A percentile compares a stretch with the other conserved stretches of the same genome.
phyloP scores from a whole-genome alignment of 139 green algal species.

The Auxenochlorella pyrenoidosa region DNA sequence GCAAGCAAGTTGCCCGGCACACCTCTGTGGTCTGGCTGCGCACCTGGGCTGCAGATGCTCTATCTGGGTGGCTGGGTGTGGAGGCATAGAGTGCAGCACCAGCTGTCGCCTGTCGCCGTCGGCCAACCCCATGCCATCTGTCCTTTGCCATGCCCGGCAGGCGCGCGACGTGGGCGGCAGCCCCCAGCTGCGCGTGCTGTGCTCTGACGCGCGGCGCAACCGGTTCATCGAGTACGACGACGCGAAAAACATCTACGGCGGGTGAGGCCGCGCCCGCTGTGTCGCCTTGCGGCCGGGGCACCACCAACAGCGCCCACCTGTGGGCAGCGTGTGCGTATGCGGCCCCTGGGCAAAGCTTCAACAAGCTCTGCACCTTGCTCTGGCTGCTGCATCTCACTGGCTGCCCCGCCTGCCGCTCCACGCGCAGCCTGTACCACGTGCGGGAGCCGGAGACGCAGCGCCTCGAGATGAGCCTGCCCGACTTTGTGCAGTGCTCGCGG shows the following conservation, averaged over 20 bases:
- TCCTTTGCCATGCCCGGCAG: neutral
- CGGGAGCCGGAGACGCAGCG: conserved; percentile 64
- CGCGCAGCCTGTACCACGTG: conserved; percentile 64
- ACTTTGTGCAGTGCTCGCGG: conserved; percentile 60
- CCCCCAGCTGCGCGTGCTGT: conserved; percentile 49
- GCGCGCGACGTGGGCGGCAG: neutral
- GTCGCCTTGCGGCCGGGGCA: too few species aligned
- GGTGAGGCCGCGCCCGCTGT: neutral
- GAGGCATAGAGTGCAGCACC: too few species aligned
- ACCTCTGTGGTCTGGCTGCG: neutral
- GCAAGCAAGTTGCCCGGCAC: too few species aligned
- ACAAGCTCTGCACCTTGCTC: neutral
- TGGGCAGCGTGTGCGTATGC: too few species aligned
- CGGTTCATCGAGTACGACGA: conserved; percentile 61
- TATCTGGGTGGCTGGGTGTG: too few species aligned
- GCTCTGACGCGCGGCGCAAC: conserved; percentile 47
- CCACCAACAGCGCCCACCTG: neutral
- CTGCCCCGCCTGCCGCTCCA: neutral
- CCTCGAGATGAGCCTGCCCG: conserved; percentile 51
- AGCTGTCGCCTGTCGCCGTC: neutral
- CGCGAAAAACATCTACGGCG: conserved; percentile 67
- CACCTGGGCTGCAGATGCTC: neutral
- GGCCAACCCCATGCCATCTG: too few species aligned
- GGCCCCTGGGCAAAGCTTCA: neutral
- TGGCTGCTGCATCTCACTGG: neutral